Evolutionary conservation across 148 eudicot species (phyloP).

Genomic region (Vaccinium corymbosum): DNA sequence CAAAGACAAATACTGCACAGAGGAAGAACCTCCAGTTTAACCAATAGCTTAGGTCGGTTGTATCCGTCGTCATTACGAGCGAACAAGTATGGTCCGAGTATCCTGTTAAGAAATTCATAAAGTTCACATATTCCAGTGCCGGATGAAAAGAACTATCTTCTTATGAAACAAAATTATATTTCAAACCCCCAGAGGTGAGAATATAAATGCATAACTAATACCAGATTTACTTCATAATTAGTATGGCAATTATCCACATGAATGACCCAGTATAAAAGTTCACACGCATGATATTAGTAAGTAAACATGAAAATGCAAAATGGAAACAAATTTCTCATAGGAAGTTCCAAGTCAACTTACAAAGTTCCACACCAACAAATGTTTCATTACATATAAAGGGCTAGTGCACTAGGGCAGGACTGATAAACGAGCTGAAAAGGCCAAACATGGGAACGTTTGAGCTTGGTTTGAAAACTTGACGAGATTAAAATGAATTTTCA

Average conservation of each 20-base stretch:
- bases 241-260: background rate
- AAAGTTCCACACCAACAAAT: background rate
- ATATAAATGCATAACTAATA: background rate
- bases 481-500: background rate
- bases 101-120: conserved; percentile 25
- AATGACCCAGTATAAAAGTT: background rate
- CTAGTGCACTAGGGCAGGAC: background rate
- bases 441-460: background rate
- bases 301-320: background rate
- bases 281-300: background rate
- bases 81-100: conserved; percentile 20
- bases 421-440: background rate
- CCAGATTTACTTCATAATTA: background rate
- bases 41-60: conserved; percentile 75
- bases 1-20: conserved; percentile 63
- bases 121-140: conserved; percentile 1
- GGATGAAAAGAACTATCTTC: background rate
- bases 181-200: background rate
- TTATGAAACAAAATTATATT: background rate
- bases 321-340: background rate
- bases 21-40: conserved; percentile 85
- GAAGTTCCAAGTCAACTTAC: background rate
- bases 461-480: background rate
- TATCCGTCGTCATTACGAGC: conserved; percentile 52
- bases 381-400: background rate